Evolutionary conservation across 2,329 filamentous ascomycete species (phyloP).

Genomic region (Aspergillus melleus): DNA sequence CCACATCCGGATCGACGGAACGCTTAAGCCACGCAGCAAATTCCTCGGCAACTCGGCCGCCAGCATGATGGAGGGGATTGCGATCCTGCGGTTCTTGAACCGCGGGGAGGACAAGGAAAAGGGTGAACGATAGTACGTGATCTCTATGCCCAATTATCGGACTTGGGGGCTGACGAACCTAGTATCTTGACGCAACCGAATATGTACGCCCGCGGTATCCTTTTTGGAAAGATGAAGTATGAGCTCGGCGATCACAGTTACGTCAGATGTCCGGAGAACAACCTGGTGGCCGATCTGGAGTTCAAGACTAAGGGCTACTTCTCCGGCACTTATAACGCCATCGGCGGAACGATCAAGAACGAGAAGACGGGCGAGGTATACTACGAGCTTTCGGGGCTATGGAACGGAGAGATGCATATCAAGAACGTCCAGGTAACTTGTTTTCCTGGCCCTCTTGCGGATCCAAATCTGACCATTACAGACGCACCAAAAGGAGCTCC

Average conservation of each 20-base stretch:
- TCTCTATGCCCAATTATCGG: neutral
- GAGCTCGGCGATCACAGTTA: slow-evolving; percentile 96
- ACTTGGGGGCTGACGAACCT: slow-evolving; percentile 8
- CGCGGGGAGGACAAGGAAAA: slow-evolving; percentile 61
- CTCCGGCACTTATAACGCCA: slow-evolving; percentile 92
- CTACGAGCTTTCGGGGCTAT: slow-evolving; percentile 89
- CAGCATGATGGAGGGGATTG: slow-evolving; percentile 97
- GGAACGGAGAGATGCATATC: slow-evolving; percentile 93
- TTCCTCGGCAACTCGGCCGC: slow-evolving; percentile 97
- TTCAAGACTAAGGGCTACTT: slow-evolving; percentile 99
- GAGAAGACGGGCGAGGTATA: slow-evolving; percentile 81
- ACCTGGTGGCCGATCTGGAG: slow-evolving; percentile 85
- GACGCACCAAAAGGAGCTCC: slow-evolving; percentile 84
- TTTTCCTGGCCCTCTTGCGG: neutral
- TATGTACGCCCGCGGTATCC: slow-evolving; percentile 96
- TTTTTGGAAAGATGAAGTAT: slow-evolving; percentile 99
- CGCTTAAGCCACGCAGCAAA: slow-evolving; percentile 88
- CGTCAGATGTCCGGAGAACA: slow-evolving; percentile 84
- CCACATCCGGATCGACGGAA: slow-evolving; percentile 91
- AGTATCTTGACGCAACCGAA: slow-evolving; percentile 95
- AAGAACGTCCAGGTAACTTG: slow-evolving; percentile 66
- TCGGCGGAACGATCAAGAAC: slow-evolving; percentile 86
- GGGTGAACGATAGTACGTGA: slow-evolving; percentile 81
- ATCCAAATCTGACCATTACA: slow-evolving; percentile 37
- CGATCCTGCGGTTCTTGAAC: slow-evolving; percentile 80